phyloP scores from a whole-genome alignment of 83 land plant genomes.

The Picea abies region DNA sequence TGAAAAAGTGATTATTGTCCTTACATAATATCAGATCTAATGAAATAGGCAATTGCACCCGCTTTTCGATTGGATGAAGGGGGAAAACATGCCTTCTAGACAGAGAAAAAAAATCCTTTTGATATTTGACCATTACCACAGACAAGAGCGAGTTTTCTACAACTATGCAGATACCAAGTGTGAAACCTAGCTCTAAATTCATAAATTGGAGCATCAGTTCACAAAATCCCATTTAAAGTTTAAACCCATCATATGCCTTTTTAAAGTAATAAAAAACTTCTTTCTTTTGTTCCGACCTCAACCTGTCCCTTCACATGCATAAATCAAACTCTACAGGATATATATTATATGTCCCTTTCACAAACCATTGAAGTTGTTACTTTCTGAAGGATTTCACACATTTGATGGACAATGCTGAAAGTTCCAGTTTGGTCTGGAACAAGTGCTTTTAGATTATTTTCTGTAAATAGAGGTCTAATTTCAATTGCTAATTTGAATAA shows the following conservation, averaged over 20 bases:
- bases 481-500: neutral
- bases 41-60: too few species aligned
- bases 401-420: neutral
- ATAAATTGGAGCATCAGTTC: neutral
- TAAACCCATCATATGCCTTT: neutral
- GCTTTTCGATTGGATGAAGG: too few species aligned
- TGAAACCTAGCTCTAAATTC: too few species aligned
- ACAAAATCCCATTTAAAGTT: neutral
- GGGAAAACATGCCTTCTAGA: too few species aligned
- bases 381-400: neutral
- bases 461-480: neutral
- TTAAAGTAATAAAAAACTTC: neutral
- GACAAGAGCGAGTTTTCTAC: neutral
- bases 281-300: neutral
- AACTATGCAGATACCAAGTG: too few species aligned
- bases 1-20: neutral
- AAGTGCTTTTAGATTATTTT: constrained; percentile 3
- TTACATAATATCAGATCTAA: too few species aligned
- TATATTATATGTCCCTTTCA: neutral
- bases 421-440: neutral
- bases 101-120: too few species aligned
- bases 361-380: too few species aligned
- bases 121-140: neutral
- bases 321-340: neutral
- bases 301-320: neutral